These are phyloP conservation scores for Chlorella sp. DNA, from an alignment of 139 green algal species.

Conservation along the genomic window DNA sequence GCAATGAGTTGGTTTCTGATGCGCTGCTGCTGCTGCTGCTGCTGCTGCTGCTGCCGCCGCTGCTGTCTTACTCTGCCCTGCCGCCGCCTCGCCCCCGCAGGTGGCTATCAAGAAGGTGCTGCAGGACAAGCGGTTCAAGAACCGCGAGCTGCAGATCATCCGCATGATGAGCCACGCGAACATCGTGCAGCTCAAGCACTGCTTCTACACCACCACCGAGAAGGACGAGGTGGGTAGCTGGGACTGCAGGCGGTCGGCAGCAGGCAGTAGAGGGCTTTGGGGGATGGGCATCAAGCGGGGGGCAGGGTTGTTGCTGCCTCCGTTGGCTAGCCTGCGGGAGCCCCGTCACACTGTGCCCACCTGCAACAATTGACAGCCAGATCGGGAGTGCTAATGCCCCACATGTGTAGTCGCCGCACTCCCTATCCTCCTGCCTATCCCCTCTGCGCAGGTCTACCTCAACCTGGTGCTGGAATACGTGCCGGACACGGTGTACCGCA, in stretches of 20 bases:
- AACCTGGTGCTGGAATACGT: conserved; percentile 99
- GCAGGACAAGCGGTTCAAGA: conserved; percentile 99
- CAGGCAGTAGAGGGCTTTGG: neutral
- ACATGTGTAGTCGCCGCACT: neutral
- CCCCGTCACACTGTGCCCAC: too few relatives aligned
- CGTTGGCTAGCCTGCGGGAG: too few relatives aligned
- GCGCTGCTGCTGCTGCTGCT: neutral
- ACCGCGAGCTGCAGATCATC: conserved; percentile 99
- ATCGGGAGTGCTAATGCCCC: too few relatives aligned
- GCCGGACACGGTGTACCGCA: conserved; percentile 97
- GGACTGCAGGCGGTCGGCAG: neutral
- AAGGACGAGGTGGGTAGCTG: conserved; percentile 55
- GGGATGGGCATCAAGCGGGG: neutral
- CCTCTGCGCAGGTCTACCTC: conserved; percentile 87
- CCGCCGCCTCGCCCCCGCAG: conserved; percentile 39
- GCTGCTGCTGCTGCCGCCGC: neutral
- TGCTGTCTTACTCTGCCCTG: neutral
- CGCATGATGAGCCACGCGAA: conserved; percentile 96
- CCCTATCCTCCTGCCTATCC: neutral
- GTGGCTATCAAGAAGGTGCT: conserved; percentile 99
- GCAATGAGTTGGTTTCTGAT: neutral
- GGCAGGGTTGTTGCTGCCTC: neutral
- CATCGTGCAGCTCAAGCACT: conserved; percentile 97
- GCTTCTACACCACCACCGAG: conserved; percentile 92
- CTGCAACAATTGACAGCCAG: too few relatives aligned